These are phyloP conservation scores for Leccinum arenicola DNA, from an alignment of 768 basidiomycete species.

Conservation along the genomic window DNA sequence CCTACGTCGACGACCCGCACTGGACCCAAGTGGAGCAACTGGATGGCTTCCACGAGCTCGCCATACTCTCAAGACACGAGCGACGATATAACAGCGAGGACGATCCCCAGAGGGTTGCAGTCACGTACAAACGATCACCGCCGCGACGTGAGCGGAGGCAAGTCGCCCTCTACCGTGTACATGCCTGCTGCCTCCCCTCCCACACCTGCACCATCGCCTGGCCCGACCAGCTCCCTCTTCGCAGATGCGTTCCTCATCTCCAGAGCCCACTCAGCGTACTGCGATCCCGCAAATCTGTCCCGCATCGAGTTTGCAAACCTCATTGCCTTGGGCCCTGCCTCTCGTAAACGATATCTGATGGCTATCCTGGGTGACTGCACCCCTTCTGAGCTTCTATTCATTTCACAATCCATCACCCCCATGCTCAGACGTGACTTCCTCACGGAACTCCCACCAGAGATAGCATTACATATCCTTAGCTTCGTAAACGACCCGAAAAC, in stretches of 20 bases:
- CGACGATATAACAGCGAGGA: constrained; percentile 12
- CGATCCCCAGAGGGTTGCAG: constrained; percentile 8
- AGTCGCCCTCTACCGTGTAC: constrained; percentile 37
- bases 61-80: constrained; percentile 3
- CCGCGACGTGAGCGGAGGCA: constrained; percentile 15
- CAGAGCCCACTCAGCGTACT: constrained; percentile 9
- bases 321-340: constrained; percentile 34
- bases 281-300: constrained; percentile 26
- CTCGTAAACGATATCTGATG: constrained; percentile 51
- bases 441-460: constrained; percentile 60
- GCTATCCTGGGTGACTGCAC: constrained; percentile 53
- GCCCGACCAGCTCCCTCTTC: constrained; percentile 50
- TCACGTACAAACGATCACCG: constrained; percentile 15
- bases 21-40: not conserved
- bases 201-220: constrained; percentile 61
- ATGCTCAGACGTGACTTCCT: constrained; percentile 63
- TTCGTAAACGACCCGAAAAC: constrained; percentile 76
- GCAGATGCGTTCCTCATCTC: constrained; percentile 20
- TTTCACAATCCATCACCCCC: constrained; percentile 61
- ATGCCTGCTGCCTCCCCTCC: constrained; percentile 54
- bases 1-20: not conserved
- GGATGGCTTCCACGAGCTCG: constrained; percentile 14
- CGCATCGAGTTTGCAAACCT: constrained; percentile 33
- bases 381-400: constrained; percentile 59
- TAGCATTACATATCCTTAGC: constrained; percentile 69